These are phyloP conservation scores for Cytospora piceae DNA, from an alignment of 2,329 filamentous ascomycete genomes.

Conservation along the genomic window DNA sequence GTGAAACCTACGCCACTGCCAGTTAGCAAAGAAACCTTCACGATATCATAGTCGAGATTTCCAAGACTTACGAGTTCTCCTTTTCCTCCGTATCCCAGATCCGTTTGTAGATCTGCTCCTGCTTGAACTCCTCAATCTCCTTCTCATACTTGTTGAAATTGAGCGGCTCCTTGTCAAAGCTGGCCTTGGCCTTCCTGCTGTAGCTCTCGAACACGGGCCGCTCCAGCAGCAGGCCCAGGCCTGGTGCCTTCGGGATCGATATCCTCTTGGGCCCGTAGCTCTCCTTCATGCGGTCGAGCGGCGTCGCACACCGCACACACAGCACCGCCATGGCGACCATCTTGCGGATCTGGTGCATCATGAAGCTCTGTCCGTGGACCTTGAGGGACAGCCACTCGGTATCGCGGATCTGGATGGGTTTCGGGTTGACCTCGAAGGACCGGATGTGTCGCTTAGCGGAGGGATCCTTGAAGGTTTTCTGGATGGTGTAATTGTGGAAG, in stretches of 20 bases:
- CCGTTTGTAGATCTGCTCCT: conserved; percentile 85
- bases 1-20: conserved; percentile 61
- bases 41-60: neutral
- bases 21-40: conserved; percentile 2
- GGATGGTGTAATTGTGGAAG: conserved; percentile 97
- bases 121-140: conserved; percentile 86
- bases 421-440: conserved; percentile 77
- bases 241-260: conserved; percentile 91
- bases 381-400: conserved; percentile 96
- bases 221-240: conserved; percentile 85
- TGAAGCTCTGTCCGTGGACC: conserved; percentile 97
- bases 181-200: conserved; percentile 71
- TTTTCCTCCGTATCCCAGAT: conserved; percentile 91
- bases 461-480: conserved; percentile 79
- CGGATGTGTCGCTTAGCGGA: conserved; percentile 91
- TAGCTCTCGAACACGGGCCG: conserved; percentile 89
- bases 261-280: conserved; percentile 75
- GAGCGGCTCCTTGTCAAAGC: conserved; percentile 68
- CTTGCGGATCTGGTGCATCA: conserved; percentile 99
- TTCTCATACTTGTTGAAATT: conserved; percentile 79
- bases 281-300: conserved; percentile 70
- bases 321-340: conserved; percentile 95
- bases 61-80: conserved; percentile 75
- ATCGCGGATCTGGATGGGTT: conserved; percentile 82
- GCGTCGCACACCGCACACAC: conserved; percentile 81